These are phyloP conservation scores for Papilionanthe hybrid DNA, from an alignment of 116 monocot species.

Conservation along the genomic window DNA sequence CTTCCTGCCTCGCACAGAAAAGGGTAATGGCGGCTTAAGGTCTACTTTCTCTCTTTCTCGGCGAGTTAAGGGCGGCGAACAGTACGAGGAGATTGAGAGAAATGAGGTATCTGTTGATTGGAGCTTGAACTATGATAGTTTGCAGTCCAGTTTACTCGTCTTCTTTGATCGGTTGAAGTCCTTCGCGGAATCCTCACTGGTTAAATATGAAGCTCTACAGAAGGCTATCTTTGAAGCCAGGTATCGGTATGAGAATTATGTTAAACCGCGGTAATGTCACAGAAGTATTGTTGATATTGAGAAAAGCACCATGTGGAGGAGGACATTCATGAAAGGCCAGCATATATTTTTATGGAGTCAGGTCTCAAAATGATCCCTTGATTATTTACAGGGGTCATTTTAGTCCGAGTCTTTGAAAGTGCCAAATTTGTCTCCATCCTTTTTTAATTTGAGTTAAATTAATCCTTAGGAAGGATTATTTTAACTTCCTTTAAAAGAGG, in stretches of 20 bases:
- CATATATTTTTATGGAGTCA: too few relatives aligned
- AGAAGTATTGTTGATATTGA: neutral
- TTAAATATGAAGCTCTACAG: constrained; percentile 43
- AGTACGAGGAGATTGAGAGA: constrained; percentile 10
- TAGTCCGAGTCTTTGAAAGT: too few relatives aligned
- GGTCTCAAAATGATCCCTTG: too few relatives aligned
- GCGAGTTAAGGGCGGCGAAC: constrained; percentile 11
- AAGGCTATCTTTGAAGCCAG: constrained; percentile 21
- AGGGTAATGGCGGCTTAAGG: constrained; percentile 17
- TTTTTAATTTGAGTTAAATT: too few relatives aligned
- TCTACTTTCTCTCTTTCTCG: constrained; percentile 23
- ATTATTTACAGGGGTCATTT: too few relatives aligned
- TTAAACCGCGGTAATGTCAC: neutral
- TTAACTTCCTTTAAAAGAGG: too few relatives aligned
- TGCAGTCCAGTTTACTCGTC: constrained; percentile 40
- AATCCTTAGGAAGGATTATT: too few relatives aligned
- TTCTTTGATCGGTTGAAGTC: constrained; percentile 42
- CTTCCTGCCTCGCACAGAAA: constrained; percentile 53
- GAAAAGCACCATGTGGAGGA: neutral
- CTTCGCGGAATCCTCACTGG: constrained; percentile 47
- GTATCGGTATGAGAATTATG: constrained; percentile 13
- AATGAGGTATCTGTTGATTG: constrained; percentile 30
- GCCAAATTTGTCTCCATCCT: too few relatives aligned
- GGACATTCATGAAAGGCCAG: neutral
- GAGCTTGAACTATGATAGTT: constrained; percentile 37